phyloP scores from a whole-genome alignment of 2,329 filamentous ascomycete species.

The Colletotrichum tamarilloi region DNA sequence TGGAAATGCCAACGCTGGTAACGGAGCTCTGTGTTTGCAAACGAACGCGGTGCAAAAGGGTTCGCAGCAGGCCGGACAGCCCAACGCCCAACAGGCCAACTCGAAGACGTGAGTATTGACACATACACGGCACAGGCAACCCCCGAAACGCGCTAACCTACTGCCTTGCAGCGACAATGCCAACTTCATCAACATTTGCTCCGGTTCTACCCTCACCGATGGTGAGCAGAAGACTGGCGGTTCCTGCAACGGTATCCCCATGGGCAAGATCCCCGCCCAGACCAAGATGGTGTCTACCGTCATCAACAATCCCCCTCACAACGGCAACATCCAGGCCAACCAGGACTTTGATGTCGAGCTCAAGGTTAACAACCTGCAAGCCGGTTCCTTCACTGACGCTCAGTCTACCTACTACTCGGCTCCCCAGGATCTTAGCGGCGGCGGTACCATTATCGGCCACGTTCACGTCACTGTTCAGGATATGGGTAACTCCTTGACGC shows the following conservation, averaged over 20 bases:
- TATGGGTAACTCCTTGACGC: slow-evolving; percentile 62
- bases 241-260: slow-evolving; percentile 73
- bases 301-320: slow-evolving; percentile 64
- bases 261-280: slow-evolving; percentile 69
- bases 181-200: slow-evolving; percentile 75
- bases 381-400: slow-evolving; percentile 72
- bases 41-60: slow-evolving; percentile 59
- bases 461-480: slow-evolving; percentile 70
- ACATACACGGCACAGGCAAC: neutral
- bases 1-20: slow-evolving; percentile 27
- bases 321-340: slow-evolving; percentile 58
- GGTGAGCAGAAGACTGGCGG: slow-evolving; percentile 67
- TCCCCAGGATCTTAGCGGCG: slow-evolving; percentile 62
- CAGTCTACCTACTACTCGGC: slow-evolving; percentile 70
- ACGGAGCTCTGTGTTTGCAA: slow-evolving; percentile 25
- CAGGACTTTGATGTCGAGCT: slow-evolving; percentile 65
- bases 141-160: neutral
- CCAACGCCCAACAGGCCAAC: slow-evolving; percentile 59
- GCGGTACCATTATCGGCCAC: slow-evolving; percentile 67
- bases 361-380: slow-evolving; percentile 62
- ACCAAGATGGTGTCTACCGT: slow-evolving; percentile 68
- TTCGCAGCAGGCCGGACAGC: slow-evolving; percentile 59
- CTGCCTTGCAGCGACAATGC: slow-evolving; percentile 57
- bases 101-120: slow-evolving; percentile 60
- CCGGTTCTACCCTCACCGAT: slow-evolving; percentile 66